Percentiles rank a stretch among this genome's conserved stretches.
Evolutionary conservation across 179 eudicot genomes (phyloP).

Genomic region (Amaranthus tricolor): DNA sequence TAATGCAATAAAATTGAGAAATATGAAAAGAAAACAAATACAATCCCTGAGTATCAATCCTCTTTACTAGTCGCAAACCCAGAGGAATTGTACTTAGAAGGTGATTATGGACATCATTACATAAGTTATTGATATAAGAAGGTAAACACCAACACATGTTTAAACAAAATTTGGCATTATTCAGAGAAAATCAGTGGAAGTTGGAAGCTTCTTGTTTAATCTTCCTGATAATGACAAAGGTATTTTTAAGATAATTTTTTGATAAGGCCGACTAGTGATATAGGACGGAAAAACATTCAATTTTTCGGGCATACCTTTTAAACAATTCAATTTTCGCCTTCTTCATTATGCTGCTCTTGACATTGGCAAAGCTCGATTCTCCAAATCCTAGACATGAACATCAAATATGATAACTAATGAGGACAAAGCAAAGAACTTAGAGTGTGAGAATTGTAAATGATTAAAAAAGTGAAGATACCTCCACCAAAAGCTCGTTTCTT

Average conservation of each 20-base stretch:
- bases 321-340: slow-evolving; percentile 71
- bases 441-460: neutral
- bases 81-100: no score
- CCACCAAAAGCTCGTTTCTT: slow-evolving; percentile 61
- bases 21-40: no score
- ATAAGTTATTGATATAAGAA: neutral
- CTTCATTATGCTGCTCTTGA: slow-evolving; percentile 79
- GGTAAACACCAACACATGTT: neutral
- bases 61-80: no score
- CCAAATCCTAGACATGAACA: slow-evolving; percentile 46
- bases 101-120: neutral
- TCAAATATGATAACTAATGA: neutral
- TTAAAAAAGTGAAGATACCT: slow-evolving; percentile 39
- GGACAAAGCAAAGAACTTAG: neutral
- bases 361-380: slow-evolving; percentile 52
- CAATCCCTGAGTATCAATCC: no score
- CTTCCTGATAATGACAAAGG: neutral
- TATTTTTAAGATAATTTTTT: neutral
- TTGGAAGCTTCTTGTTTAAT: neutral
- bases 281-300: neutral
- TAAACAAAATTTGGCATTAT: neutral
- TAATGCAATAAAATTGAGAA: no score
- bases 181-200: no score
- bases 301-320: slow-evolving; percentile 48
- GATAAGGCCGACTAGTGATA: neutral